A percentile compares a stretch with the other conserved stretches of the same genome.
phyloP scores from a whole-genome alignment of 2,329 filamentous ascomycete species.

The Aspergillus glaucus region DNA sequence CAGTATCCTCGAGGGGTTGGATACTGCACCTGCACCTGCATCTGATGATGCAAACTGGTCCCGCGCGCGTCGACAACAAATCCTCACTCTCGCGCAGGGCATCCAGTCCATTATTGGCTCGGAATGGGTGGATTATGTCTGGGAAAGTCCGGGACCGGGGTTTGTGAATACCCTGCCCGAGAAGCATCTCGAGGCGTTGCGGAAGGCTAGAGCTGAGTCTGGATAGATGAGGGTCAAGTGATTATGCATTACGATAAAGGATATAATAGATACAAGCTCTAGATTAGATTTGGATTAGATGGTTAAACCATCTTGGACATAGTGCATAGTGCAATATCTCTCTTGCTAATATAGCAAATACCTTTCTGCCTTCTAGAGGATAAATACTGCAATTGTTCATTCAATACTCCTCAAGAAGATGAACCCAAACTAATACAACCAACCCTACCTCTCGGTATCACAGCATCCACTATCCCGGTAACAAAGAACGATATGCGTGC shows the following conservation, averaged over 20 bases:
- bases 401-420: too few relatives aligned
- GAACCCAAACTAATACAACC: too few relatives aligned
- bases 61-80: slow-evolving; percentile 25
- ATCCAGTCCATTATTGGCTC: slow-evolving; percentile 35
- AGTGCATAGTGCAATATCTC: too few relatives aligned
- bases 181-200: slow-evolving; percentile 18
- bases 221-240: not conserved
- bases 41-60: slow-evolving; percentile 37
- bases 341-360: too few relatives aligned
- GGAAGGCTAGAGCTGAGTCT: slow-evolving; percentile 1
- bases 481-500: too few relatives aligned
- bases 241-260: not conserved
- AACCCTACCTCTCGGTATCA: too few relatives aligned
- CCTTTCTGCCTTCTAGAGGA: too few relatives aligned
- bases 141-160: slow-evolving; percentile 36
- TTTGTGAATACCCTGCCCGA: slow-evolving; percentile 34
- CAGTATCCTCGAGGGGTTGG: slow-evolving; percentile 44
- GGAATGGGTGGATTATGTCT: slow-evolving; percentile 41
- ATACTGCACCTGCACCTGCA: slow-evolving; percentile 19
- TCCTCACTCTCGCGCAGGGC: slow-evolving; percentile 29
- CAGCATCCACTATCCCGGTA: too few relatives aligned
- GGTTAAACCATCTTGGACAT: too few relatives aligned
- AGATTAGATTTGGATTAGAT: too few relatives aligned
- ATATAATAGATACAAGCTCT: not conserved
- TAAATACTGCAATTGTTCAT: too few relatives aligned